Evolutionary conservation across 495 filamentous ascomycete species (phyloP).

Genomic region (Evansstolkia leycettana): DNA sequence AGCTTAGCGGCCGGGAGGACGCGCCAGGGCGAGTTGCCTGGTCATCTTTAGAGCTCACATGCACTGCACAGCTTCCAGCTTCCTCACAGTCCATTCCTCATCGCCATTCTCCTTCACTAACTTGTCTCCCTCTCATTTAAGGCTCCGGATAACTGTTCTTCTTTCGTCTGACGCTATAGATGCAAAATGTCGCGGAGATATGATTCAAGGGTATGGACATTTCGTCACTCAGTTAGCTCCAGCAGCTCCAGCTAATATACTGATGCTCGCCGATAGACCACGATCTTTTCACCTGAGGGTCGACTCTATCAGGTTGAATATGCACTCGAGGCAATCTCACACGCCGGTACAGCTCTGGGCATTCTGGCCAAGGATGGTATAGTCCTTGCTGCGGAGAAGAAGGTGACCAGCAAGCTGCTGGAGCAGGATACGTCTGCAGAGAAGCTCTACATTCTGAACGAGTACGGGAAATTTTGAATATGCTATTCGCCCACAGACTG

Average conservation of each 20-base stretch:
- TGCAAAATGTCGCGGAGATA: constrained; percentile 89
- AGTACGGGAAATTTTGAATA: constrained; percentile 46
- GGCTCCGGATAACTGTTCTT: background rate
- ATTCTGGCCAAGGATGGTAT: constrained; percentile 97
- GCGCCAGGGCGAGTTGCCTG: constrained; percentile 38
- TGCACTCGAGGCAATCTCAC: constrained; percentile 95
- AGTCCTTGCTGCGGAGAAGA: constrained; percentile 95
- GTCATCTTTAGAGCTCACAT: constrained; percentile 16
- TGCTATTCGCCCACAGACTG: background rate
- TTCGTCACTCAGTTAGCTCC: constrained; percentile 11
- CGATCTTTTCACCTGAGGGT: constrained; percentile 98
- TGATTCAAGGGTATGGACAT: constrained; percentile 73
- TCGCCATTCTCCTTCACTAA: background rate
- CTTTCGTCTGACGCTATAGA: constrained; percentile 5
- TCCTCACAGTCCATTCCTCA: constrained; percentile 2
- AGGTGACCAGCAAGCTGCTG: constrained; percentile 97
- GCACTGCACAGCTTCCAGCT: constrained; percentile 15
- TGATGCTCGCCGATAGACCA: constrained; percentile 57
- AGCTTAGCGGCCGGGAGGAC: constrained; percentile 33
- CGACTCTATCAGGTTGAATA: constrained; percentile 99
- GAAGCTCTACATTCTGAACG: constrained; percentile 98
- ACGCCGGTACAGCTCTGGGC: constrained; percentile 91
- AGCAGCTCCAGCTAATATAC: constrained; percentile 32
- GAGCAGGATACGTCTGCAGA: constrained; percentile 99
- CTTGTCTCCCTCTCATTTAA: background rate